These are phyloP conservation scores for Leucoagaricus sp. DNA, from an alignment of 1,284 basidiomycete genomes.

Conservation along the genomic window DNA sequence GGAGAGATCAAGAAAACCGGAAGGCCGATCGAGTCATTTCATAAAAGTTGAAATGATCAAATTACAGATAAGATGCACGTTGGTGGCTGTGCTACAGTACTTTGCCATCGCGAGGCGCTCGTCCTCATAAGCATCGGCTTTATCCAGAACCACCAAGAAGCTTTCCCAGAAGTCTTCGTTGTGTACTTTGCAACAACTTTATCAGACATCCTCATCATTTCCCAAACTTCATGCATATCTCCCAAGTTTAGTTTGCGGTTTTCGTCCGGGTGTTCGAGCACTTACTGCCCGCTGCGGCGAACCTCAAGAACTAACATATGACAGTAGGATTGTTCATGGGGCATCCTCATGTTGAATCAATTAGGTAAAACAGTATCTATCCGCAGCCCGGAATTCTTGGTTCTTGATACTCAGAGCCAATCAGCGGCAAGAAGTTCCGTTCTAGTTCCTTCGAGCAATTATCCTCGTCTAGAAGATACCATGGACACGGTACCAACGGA, in stretches of 20 bases:
- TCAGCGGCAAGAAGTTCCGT: conserved; percentile 11
- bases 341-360: not conserved
- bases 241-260: too few species aligned
- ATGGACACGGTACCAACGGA: not conserved
- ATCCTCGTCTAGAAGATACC: conserved; percentile 6
- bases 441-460: conserved; percentile 4
- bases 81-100: conserved; percentile 20
- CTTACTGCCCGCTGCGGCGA: not conserved
- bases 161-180: not conserved
- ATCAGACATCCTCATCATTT: not conserved
- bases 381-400: not conserved
- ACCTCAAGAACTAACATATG: not conserved
- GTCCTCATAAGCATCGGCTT: not conserved
- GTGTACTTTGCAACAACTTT: not conserved
- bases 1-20: conserved; percentile 6
- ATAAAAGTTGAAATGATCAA: conserved; percentile 16
- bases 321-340: not conserved
- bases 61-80: conserved; percentile 16
- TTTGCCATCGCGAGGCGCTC: too few species aligned
- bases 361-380: not conserved
- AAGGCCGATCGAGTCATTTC: conserved; percentile 12
- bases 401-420: conserved; percentile 3
- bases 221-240: not conserved
- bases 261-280: too few species aligned
- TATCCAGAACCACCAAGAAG: not conserved